phyloP scores from a whole-genome alignment of 2,329 filamentous ascomycete species.

The Penicillium sclerotigenum region DNA sequence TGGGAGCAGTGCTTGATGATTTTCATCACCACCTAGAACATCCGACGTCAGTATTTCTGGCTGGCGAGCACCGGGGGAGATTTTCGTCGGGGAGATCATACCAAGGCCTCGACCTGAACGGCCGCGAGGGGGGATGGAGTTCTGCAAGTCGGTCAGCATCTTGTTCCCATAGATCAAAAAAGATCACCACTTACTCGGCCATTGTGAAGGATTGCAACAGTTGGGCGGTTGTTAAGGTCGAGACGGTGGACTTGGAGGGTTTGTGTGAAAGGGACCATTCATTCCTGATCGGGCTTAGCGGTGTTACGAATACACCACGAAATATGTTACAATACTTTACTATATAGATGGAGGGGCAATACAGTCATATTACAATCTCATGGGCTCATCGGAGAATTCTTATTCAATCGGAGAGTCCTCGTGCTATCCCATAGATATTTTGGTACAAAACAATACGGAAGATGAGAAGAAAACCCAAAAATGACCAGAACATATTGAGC shows the following conservation, averaged over 20 bases:
- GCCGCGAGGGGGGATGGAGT: slow-evolving; percentile 74
- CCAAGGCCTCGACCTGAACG: slow-evolving; percentile 92
- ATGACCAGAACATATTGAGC: background rate
- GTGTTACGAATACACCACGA: slow-evolving; percentile 7
- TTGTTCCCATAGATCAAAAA: background rate
- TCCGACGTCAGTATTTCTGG: slow-evolving; percentile 28
- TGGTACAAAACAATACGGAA: background rate
- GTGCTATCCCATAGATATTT: background rate
- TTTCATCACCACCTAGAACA: slow-evolving; percentile 82
- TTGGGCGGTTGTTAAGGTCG: slow-evolving; percentile 19
- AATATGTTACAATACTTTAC: background rate
- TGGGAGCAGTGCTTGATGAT: slow-evolving; percentile 93
- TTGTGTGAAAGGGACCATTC: slow-evolving; percentile 27
- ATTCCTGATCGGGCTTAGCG: slow-evolving; percentile 24
- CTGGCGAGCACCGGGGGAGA: slow-evolving; percentile 27
- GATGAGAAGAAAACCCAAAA: background rate
- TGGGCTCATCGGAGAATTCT: background rate
- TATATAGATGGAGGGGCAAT: slow-evolving; percentile 17
- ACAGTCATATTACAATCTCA: slow-evolving; percentile 11
- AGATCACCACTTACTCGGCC: slow-evolving; percentile 22
- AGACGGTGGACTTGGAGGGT: slow-evolving; percentile 18
- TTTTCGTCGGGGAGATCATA: slow-evolving; percentile 51
- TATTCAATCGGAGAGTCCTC: background rate
- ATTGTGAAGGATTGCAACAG: slow-evolving; percentile 23
- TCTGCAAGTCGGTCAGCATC: slow-evolving; percentile 33